Base-by-base conservation (phyloP, 2,329 filamentous ascomycete genomes). In the Emericellopsis atlantica region DNA sequence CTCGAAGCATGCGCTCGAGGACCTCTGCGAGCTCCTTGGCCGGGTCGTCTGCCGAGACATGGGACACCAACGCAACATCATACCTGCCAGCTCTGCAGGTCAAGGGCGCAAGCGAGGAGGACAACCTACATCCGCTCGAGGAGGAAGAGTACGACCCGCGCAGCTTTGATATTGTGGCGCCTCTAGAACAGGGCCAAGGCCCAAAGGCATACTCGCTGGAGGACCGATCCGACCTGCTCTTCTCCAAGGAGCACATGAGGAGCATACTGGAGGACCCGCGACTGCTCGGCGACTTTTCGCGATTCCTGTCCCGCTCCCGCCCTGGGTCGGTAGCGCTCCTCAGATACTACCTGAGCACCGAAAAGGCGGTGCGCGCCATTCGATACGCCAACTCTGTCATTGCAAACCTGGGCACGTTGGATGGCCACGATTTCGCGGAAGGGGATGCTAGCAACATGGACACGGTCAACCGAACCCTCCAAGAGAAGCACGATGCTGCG, bases 351-450 rank as follows among this genome's bases (percentile, higher is more conserved):
- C 66, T 87, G 4, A 79, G 85, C 49, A 72, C 80, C 0, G 57
- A 78, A 41, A 88, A 88, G 54, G 81, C 82, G 0, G 57, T 85
- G 7, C 74, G 76, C 46, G 81, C 83, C 3, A 77, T 88, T 44
- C 66, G 70, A 32, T 87, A 87, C 51, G 74, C 80, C 32, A 86
- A 88, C 54, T 73, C 79, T 0, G 45, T 51, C 21, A 37, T 47
- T 21, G 42, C 29, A 7, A 29, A 35, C 9, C 62, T 84, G 8
- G 66, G 74, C 23, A 66, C 68, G 0, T 69, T 83, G 12, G 57
- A 67, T 5, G 72, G 67, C 0, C 61, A 74, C 26, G 67, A 70
- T 2, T 81, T 81, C 43, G 76, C 73, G 0, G 54, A 66, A 1
- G 60, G 66, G 4, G 55, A 61, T 3, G 65, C 74, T 2, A 63